A percentile compares a stretch with the other conserved stretches of the same genome.
These are phyloP conservation scores for Bocquillonia castaneifolia DNA, from an alignment of 441 rosid species.

Conservation along the genomic window DNA sequence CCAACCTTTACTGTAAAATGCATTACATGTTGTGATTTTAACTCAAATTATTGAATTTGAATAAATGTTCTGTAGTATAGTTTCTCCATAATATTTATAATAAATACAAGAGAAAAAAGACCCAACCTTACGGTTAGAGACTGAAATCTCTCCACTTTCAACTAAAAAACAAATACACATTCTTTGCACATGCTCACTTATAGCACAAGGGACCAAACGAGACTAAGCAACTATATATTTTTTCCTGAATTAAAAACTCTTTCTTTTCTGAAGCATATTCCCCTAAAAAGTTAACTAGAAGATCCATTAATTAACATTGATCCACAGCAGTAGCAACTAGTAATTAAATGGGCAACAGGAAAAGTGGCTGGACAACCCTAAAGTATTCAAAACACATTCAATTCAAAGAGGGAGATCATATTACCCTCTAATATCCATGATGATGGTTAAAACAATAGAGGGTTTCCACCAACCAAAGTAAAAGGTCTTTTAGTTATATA, in stretches of 20 bases:
- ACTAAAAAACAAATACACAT: too few relatives aligned
- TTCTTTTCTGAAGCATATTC: conserved; percentile 3
- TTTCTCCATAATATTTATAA: too few relatives aligned
- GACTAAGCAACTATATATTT: neutral
- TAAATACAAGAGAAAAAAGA: too few relatives aligned
- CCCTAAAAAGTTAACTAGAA: neutral
- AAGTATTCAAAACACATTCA: conserved; percentile 1
- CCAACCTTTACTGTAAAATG: too few relatives aligned
- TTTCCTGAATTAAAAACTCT: neutral
- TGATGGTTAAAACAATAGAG: conserved; percentile 19
- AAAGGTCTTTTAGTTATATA: neutral
- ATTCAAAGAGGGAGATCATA: neutral
- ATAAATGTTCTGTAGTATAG: too few relatives aligned
- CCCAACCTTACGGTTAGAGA: too few relatives aligned
- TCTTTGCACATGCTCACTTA: too few relatives aligned
- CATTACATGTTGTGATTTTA: too few relatives aligned
- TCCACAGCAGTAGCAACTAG: neutral
- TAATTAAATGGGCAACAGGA: neutral
- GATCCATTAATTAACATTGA: neutral
- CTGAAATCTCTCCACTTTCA: too few relatives aligned
- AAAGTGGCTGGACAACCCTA: neutral
- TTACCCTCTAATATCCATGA: neutral
- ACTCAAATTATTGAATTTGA: too few relatives aligned
- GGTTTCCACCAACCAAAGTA: conserved; percentile 3
- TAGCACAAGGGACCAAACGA: neutral